A percentile compares a stretch with the other conserved stretches of the same genome.
These are phyloP conservation scores for Diversispora epigaea DNA, from an alignment of 192 early-diverging fungal species.

Conservation along the genomic window DNA sequence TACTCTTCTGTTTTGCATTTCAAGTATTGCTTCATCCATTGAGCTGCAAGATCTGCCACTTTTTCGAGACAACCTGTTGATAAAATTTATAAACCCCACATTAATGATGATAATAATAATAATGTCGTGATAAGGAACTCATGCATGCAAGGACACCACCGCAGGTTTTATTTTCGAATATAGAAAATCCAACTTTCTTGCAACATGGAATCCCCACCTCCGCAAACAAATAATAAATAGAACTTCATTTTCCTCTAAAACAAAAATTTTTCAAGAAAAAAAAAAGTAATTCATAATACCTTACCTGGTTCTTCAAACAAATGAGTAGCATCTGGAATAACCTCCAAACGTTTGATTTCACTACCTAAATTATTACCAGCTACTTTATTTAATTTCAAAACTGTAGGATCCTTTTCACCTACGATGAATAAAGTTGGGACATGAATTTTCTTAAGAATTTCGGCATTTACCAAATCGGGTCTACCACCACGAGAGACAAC, in stretches of 20 bases:
- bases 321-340: background rate
- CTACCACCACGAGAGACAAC: background rate
- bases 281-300: background rate
- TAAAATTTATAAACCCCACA: background rate
- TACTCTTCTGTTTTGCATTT: no score
- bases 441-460: background rate
- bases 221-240: no score
- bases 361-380: background rate
- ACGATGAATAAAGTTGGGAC: background rate
- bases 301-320: conserved; percentile 13
- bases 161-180: no score
- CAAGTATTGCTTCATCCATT: background rate
- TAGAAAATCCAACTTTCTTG: no score
- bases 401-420: background rate
- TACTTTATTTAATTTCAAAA: background rate
- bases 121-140: no score
- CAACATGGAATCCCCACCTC: no score
- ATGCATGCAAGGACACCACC: no score
- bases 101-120: background rate
- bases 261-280: no score
- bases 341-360: background rate
- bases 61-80: background rate
- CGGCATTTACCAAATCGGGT: background rate
- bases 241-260: no score
- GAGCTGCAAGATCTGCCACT: background rate